Evolutionary conservation across 768 basidiomycete genomes (phyloP), one percentile per base, ranked within the genome.

Genomic region (Pleurotus tuoliensis): DNA sequence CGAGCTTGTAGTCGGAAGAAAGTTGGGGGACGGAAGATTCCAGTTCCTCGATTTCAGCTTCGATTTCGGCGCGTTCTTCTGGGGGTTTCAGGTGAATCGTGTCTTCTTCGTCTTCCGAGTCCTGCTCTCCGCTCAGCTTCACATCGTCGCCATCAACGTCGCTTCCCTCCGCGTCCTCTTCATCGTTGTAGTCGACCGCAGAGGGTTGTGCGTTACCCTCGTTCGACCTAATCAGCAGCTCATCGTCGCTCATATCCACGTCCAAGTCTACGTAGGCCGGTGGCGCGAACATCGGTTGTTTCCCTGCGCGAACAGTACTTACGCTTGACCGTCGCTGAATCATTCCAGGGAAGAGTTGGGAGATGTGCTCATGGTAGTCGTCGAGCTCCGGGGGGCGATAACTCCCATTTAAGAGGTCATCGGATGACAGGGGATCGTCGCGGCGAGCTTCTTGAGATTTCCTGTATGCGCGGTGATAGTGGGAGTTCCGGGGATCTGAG

Each of bases 41-140:
- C 24, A 98, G 80, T 58, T 90, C 83, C 0, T 71, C 66, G 43
- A 98, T 94, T 71, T 99, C 96, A 40, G 76, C 72, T 45, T 79
- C 73, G 52, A 98, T 90, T 61, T 89, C 89, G 2, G 76, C 73
- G 57, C 81, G 86, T 61, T 97, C 94, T 43, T 89, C 82, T 12
- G 66, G 67, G 15, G 82, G 69, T 65, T 84, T 87, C 52, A 78
- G 72, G 45, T 71, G 66, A 37, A 92, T 73, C 7, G 84, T 81
- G 59, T 71, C 70, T 62, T 84, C 85, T 62, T 92, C 90, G 48
- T 56, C 56, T 3, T 86, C 82, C 8, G 51, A 37, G 72, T 5
- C 71, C 75, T 5, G 60, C 51, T 18, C 59, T 63, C 18, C 60
- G 62, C 47, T 65, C 65, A 11, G 55, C 67, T 5, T 64, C 65